A percentile compares a stretch with the other conserved stretches of the same genome.
phyloP scores from a whole-genome alignment of 192 early-diverging fungal species.

The Linnemannia exigua region DNA sequence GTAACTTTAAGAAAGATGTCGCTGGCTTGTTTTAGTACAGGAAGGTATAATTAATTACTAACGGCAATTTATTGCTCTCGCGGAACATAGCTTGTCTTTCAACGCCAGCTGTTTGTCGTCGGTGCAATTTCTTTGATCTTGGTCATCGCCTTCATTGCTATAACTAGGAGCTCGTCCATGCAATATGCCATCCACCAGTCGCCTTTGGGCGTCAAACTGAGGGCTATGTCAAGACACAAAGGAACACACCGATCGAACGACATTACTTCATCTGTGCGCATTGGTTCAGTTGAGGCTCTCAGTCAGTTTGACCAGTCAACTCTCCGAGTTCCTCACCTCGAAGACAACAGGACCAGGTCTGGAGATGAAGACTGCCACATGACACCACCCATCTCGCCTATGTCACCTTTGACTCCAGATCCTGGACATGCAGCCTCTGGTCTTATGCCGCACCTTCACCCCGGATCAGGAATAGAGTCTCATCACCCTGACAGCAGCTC shows the following conservation, averaged over 20 bases:
- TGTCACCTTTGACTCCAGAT: slow-evolving; percentile 30
- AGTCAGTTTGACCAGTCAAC: slow-evolving; percentile 37
- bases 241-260: not conserved
- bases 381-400: slow-evolving; percentile 42
- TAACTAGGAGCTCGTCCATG: slow-evolving; percentile 60
- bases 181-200: slow-evolving; percentile 54
- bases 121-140: slow-evolving; percentile 51
- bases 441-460: slow-evolving; percentile 1
- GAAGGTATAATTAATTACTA: not conserved
- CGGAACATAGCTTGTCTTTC: slow-evolving; percentile 55
- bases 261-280: slow-evolving; percentile 32
- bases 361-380: slow-evolving; percentile 16
- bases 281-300: slow-evolving; percentile 46
- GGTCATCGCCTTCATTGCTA: slow-evolving; percentile 56
- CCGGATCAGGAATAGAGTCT: not conserved
- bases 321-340: slow-evolving; percentile 3
- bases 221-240: slow-evolving; percentile 43
- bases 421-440: slow-evolving; percentile 9
- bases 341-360: not conserved
- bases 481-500: not conserved
- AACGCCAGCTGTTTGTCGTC: slow-evolving; percentile 57
- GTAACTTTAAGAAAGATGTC: slow-evolving; percentile 11
- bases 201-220: slow-evolving; percentile 38
- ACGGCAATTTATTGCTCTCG: not conserved
- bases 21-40: not conserved